Evolutionary conservation across 805 yeast species (phyloP), one percentile per base, ranked within the genome.

Genomic region (Cyberlindnera samutprakarnensis): DNA sequence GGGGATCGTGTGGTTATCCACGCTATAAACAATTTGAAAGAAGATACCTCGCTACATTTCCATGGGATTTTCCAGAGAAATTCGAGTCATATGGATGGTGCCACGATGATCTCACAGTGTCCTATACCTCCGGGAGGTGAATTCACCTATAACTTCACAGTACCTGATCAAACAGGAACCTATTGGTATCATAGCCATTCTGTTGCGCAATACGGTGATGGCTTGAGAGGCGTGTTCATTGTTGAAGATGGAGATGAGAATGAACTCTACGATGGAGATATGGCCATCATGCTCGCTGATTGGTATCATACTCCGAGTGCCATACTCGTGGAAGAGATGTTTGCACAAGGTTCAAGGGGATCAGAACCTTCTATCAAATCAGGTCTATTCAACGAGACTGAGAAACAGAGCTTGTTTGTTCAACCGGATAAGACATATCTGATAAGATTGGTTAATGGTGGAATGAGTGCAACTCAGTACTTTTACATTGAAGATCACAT

Each of bases 51-150:
- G 1, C 30, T 72, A n/a, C 79, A 72, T 41, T 71, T 69, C 49
- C 98, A 90, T 61, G 98, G 98, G 35, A 53, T 92, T 53, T 92
- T 82, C 75, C 67, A 62, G 42, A 68, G 77, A 43, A 83, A 81
- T 18, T 60, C 88, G 12, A 65, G 55, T 47, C 78, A 70, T 52
- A 81, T 82, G 90, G 98, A 90, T 57, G 98, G 98, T 37, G 94
- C 95, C 12, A 82, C 81, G 48, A 65, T 73, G 72, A 67, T 90
- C 28, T 75, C 84, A 22, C 96, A 90, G 61, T 41, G 45, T 18
- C 45, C 72, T 2, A 66, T 72, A n/a, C 50, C 49, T 6, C 61
- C 66, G 8, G 72, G 71, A 1, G 52, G 46, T 7, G 35, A 52
- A 3, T 70, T 61, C 47, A 51, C 57, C 1, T 68, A 72, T 40